Base-by-base conservation (phyloP, 1,284 basidiomycete species). In the Salmacisia buchloeana region DNA sequence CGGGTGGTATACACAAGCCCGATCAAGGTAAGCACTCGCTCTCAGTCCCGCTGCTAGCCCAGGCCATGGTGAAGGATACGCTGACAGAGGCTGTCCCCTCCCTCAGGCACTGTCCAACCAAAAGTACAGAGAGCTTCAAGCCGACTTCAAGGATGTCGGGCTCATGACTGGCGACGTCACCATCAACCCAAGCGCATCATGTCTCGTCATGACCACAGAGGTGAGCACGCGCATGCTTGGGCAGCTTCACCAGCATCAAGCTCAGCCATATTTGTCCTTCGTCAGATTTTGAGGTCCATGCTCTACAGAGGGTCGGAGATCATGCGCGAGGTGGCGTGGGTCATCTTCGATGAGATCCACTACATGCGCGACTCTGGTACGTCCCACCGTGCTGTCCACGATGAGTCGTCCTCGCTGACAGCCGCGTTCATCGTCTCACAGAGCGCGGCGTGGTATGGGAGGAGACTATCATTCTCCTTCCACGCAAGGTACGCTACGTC, bases 161-260 rank as follows among this genome's bases (percentile, higher is more conserved):
- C 85, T 99, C 31, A 98, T 99, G 96, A 99, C 96, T 1, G 94
- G 96, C 79, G 96, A 99, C 82, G 93, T 98, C n/a, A 98, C 96
- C 0, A 97, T 98, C 80, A 98, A 98, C 80, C 94, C 94, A 1
- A 89, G 89, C 2, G 94, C 96, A 6, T 92, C 91, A 54, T 98
- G 96, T 83, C 82, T 99, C 56, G 94, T 99, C 60, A 98, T 99
- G 96, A 98, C 96, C 0, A 99, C 96, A 2, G 96, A 99, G 83
- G 92, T 92, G 71, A 10, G 58, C 41, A 10, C 23, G 10, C 45
- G 9, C 23, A 10, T n/a, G 10, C 23, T 49, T 27, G 10, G 12
- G 45, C n/a, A 7, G 12, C 12, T 12, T 54, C 21, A 15, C 12
- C 23, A n/a, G 45, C 10, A 9, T 15, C 12, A 27, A 18, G 7